These are phyloP conservation scores for Phytophthora hibernalis DNA, from an alignment of 352 stramenopile genomes.

Conservation along the genomic window DNA sequence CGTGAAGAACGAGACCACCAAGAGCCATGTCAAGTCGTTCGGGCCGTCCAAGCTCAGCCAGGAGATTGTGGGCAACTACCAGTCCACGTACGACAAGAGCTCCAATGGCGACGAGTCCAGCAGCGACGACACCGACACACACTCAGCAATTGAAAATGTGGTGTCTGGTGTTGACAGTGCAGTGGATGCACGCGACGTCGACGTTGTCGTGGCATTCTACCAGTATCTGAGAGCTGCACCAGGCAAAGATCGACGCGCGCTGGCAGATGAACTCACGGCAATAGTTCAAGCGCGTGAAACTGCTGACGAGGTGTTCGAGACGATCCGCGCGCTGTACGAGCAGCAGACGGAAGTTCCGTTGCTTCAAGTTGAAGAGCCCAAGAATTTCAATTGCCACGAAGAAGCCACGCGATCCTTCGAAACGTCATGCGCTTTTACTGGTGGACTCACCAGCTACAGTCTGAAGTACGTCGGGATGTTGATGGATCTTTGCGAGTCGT, in stretches of 20 bases:
- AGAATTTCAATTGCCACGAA: slow-evolving; percentile 50
- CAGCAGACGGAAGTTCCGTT: slow-evolving; percentile 32
- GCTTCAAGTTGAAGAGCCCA: slow-evolving; percentile 34
- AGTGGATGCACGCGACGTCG: slow-evolving; percentile 74
- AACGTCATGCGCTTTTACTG: slow-evolving; percentile 33
- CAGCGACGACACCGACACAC: slow-evolving; percentile 7
- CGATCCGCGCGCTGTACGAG: slow-evolving; percentile 46
- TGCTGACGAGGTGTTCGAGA: slow-evolving; percentile 65
- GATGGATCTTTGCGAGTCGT: slow-evolving; percentile 53
- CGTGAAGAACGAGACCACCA: slow-evolving; percentile 77
- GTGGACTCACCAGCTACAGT: slow-evolving; percentile 71
- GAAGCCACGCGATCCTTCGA: slow-evolving; percentile 42
- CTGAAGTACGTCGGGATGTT: slow-evolving; percentile 67
- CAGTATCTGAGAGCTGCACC: slow-evolving; percentile 66
- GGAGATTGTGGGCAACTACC: slow-evolving; percentile 87
- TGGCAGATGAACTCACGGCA: slow-evolving; percentile 54
- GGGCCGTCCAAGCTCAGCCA: slow-evolving; percentile 60
- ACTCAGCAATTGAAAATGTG: background rate
- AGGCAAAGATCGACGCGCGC: slow-evolving; percentile 37
- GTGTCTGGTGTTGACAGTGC: slow-evolving; percentile 28
- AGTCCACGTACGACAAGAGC: slow-evolving; percentile 76
- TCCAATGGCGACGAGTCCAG: slow-evolving; percentile 31
- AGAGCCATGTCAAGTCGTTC: slow-evolving; percentile 88
- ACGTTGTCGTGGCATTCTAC: slow-evolving; percentile 83
- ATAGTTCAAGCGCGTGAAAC: slow-evolving; percentile 55